Percentiles rank a stretch among this genome's conserved stretches.
phyloP scores from a whole-genome alignment of 164 flowering plant genomes.

The Magnolia changhungtana region DNA sequence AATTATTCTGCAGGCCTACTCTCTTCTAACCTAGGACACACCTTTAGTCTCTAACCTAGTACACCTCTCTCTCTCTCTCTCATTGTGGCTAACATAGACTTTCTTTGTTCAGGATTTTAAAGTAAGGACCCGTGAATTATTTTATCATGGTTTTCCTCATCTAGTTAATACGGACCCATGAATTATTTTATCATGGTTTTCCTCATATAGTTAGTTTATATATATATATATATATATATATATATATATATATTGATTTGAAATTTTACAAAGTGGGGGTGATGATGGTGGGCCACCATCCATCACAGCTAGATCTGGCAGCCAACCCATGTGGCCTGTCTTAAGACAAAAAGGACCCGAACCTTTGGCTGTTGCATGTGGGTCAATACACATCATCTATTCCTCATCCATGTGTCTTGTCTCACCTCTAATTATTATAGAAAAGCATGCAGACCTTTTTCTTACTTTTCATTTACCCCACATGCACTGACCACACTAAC shows the following conservation, averaged over 20 bases:
- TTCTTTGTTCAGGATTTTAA: too few species aligned
- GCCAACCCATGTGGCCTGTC: slow-evolving; percentile 16
- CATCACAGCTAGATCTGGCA: not conserved
- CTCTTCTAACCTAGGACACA: too few species aligned
- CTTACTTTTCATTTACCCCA: slow-evolving; percentile 7
- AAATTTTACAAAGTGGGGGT: not conserved
- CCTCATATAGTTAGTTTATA: not conserved
- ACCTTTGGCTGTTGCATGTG: slow-evolving; percentile 30
- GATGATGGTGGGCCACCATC: not conserved
- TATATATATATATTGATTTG: too few species aligned
- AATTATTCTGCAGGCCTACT: too few species aligned
- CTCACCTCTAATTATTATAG: slow-evolving; percentile 4
- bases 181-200: too few species aligned
- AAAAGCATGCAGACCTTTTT: slow-evolving; percentile 7
- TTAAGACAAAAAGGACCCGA: not conserved
- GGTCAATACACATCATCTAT: slow-evolving; percentile 5
- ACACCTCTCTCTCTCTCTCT: too few species aligned
- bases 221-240: not conserved
- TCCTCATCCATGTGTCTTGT: slow-evolving; percentile 7
- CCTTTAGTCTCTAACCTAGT: too few species aligned
- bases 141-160: not conserved
- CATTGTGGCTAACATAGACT: too few species aligned
- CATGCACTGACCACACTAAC: not conserved
- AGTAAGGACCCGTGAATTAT: too few species aligned
- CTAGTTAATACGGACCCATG: not conserved